Conservation (phyloP, 805 yeast species). For the Yamadazyma sp. region DNA sequence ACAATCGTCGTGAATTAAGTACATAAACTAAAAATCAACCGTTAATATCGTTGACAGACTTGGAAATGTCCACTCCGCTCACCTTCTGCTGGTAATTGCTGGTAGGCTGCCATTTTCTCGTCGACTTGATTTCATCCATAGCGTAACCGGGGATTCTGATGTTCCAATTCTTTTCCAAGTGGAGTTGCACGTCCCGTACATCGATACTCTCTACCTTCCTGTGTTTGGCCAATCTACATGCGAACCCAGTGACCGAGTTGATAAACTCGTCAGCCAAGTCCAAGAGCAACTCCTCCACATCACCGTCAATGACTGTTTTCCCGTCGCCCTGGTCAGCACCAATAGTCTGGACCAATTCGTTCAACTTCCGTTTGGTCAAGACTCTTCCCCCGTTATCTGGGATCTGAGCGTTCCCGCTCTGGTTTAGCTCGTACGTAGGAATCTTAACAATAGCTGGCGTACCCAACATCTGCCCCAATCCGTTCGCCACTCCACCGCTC, state of each 20-base stretch:
- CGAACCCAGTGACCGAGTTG: constrained; percentile 84
- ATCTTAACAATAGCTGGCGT: constrained; percentile 74
- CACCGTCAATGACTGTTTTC: constrained; percentile 89
- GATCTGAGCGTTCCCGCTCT: constrained; percentile 27
- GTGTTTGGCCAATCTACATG: constrained; percentile 93
- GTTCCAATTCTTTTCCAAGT: constrained; percentile 79
- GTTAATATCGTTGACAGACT: constrained; percentile 52
- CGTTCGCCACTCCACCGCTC: constrained; percentile 80
- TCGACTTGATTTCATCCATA: constrained; percentile 82
- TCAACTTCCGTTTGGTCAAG: constrained; percentile 81
- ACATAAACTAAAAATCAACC: no score
- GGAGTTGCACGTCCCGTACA: constrained; percentile 86
- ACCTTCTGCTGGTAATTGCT: constrained; percentile 62
- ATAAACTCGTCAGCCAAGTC: constrained; percentile 97
- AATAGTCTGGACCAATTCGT: constrained; percentile 80
- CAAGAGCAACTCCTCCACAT: constrained; percentile 84
- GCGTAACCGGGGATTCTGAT: constrained; percentile 91
- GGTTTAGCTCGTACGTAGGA: constrained; percentile 73
- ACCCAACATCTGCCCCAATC: constrained; percentile 59
- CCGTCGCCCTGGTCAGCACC: constrained; percentile 90
- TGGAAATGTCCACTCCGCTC: constrained; percentile 65
- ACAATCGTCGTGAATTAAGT: no score
- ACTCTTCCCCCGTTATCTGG: constrained; percentile 73
- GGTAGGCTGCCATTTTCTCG: constrained; percentile 71
- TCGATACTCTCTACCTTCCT: constrained; percentile 86